A percentile compares a stretch with the other conserved stretches of the same genome.
phyloP scores from a whole-genome alignment of 306 rosid species.

The Vicia villosa region DNA sequence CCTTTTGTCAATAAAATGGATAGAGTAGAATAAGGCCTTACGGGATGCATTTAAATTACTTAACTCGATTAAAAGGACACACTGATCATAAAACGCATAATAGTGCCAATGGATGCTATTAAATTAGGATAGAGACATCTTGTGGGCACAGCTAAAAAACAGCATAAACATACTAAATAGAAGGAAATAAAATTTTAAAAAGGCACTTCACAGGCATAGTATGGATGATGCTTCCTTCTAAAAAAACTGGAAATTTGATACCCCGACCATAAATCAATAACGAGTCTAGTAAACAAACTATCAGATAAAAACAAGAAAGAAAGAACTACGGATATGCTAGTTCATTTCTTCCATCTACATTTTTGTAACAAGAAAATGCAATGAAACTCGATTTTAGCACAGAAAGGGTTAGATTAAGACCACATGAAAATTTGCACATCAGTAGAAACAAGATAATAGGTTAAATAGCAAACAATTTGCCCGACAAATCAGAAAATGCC shows the following conservation, averaged over 20 bases:
- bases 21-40: slow-evolving; percentile 7
- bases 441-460: background rate
- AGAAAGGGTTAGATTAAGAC: slow-evolving; percentile 1
- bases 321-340: slow-evolving; percentile 2
- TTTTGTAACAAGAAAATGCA: slow-evolving; percentile 22
- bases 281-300: background rate
- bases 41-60: background rate
- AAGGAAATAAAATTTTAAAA: background rate
- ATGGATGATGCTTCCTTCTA: background rate
- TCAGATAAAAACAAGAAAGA: slow-evolving; percentile 14
- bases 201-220: background rate
- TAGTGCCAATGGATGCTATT: slow-evolving; percentile 15
- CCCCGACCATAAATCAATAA: slow-evolving; percentile 7
- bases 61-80: background rate
- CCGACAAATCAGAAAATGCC: slow-evolving; percentile 6
- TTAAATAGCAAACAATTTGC: background rate
- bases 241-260: slow-evolving; percentile 1
- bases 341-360: slow-evolving; percentile 11
- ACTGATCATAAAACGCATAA: background rate
- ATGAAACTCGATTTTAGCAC: slow-evolving; percentile 7
- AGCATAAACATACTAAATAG: slow-evolving; percentile 16
- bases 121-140: background rate
- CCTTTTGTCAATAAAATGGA: slow-evolving; percentile 2
- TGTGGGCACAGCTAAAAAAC: background rate
- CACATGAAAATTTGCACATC: slow-evolving; percentile 15